Evolutionary conservation across 2,329 filamentous ascomycete species (phyloP).

Genomic region (Fusarium bactridioides): DNA sequence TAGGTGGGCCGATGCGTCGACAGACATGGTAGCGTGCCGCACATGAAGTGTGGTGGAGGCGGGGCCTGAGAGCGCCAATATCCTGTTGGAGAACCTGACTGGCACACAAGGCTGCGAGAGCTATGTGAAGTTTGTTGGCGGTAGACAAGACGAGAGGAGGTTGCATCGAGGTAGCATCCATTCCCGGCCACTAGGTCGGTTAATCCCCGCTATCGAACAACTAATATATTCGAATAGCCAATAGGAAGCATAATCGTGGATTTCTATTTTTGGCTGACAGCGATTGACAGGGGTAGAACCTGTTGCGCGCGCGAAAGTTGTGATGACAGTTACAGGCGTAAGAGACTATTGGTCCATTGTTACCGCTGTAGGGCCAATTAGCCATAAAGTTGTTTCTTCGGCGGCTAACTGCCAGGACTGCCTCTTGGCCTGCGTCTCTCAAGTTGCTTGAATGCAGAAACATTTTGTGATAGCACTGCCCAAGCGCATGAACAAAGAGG

Average conservation of each 20-base stretch:
- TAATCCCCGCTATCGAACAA: slow-evolving; percentile 35
- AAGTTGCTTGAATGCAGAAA: slow-evolving; percentile 8
- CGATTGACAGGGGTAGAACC: slow-evolving; percentile 31
- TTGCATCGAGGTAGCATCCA: slow-evolving; percentile 35
- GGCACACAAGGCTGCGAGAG: slow-evolving; percentile 31
- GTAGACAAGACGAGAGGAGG: slow-evolving; percentile 29
- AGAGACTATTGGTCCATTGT: slow-evolving; percentile 40
- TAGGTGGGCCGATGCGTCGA: slow-evolving; percentile 38
- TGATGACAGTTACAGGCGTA: slow-evolving; percentile 26
- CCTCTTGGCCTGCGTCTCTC: slow-evolving; percentile 28
- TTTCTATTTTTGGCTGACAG: slow-evolving; percentile 50
- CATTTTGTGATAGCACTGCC: slow-evolving; percentile 36
- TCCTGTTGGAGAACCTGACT: slow-evolving; percentile 33
- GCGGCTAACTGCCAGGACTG: slow-evolving; percentile 37
- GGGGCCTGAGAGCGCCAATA: slow-evolving; percentile 28
- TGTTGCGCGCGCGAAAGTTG: slow-evolving; percentile 52
- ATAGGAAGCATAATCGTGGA: slow-evolving; percentile 39
- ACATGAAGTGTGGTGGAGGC: slow-evolving; percentile 19
- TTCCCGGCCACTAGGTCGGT: slow-evolving; percentile 31
- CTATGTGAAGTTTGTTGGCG: slow-evolving; percentile 31
- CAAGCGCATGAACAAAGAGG: slow-evolving; percentile 35
- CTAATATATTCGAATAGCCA: slow-evolving; percentile 39
- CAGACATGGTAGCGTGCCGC: slow-evolving; percentile 25
- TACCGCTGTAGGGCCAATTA: slow-evolving; percentile 32
- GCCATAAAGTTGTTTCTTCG: slow-evolving; percentile 20